phyloP scores from a whole-genome alignment of 306 rosid species.

The Delonix regia region DNA sequence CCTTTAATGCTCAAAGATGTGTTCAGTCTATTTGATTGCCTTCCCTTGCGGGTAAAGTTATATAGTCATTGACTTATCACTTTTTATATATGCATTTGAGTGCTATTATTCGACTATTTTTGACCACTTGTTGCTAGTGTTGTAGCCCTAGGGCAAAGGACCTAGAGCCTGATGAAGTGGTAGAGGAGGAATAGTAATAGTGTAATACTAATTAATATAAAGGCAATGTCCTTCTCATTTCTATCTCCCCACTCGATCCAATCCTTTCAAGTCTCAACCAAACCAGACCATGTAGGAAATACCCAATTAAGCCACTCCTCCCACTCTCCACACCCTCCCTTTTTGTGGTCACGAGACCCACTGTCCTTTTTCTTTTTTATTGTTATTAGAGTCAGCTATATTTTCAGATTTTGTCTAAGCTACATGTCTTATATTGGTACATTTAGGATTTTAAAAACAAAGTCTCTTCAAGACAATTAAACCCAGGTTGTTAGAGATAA shows the following conservation, averaged over 20 bases:
- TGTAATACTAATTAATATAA: constrained; percentile 23
- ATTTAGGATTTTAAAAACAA: background rate
- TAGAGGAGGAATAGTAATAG: constrained; percentile 8
- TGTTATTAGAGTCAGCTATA: background rate
- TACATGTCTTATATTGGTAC: background rate
- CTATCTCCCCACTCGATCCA: background rate
- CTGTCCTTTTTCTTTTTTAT: constrained; percentile 41
- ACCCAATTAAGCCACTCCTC: constrained; percentile 39
- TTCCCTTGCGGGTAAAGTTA: constrained; percentile 36
- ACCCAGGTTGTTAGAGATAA: background rate
- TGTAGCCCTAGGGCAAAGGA: constrained; percentile 31
- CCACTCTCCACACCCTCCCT: constrained; percentile 28
- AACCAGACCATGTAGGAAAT: constrained; percentile 49
- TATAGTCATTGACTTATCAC: constrained; percentile 18
- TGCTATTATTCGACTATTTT: constrained; percentile 23
- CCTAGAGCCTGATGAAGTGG: constrained; percentile 26
- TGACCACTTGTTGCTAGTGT: constrained; percentile 2
- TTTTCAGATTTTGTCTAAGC: background rate
- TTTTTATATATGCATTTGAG: constrained; percentile 11
- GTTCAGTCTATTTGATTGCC: constrained; percentile 42
- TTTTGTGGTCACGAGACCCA: constrained; percentile 91
- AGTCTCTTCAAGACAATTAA: background rate
- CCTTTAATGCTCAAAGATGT: constrained; percentile 44
- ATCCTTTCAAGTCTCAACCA: constrained; percentile 50
- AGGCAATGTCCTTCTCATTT: constrained; percentile 39